Evolutionary conservation across 331 rosid species (phyloP).

Genomic region (Quercus phellos): DNA sequence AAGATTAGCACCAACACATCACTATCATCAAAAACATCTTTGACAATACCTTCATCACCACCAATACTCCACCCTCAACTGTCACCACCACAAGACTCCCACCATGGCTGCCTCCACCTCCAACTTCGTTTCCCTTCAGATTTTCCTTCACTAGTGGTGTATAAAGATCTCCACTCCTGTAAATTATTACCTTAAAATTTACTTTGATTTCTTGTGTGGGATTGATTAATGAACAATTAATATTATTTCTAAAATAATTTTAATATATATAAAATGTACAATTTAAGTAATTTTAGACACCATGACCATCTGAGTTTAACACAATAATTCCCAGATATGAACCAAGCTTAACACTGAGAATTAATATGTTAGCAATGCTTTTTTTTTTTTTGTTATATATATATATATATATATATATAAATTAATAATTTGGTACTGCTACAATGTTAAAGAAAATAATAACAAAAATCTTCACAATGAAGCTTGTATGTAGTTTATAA

Average conservation of each 20-base stretch:
- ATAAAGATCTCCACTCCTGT: background rate
- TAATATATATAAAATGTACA: background rate
- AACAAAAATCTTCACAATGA: background rate
- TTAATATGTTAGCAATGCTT: too few relatives aligned
- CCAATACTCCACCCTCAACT: background rate
- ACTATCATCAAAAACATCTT: background rate
- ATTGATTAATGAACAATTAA: background rate
- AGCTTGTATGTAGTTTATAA: background rate
- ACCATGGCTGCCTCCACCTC: background rate
- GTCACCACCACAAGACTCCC: background rate
- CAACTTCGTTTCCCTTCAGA: background rate
- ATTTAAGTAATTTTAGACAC: background rate
- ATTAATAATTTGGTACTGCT: background rate
- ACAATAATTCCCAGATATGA: background rate
- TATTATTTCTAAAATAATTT: background rate
- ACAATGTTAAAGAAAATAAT: background rate
- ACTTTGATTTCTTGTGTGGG: background rate
- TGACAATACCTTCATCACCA: background rate
- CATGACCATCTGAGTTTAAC: background rate
- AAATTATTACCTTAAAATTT: background rate
- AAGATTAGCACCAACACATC: background rate
- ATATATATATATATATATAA: too few relatives aligned
- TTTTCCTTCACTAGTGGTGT: background rate
- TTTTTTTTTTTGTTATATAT: too few relatives aligned
- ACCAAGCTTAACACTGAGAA: background rate